Percentiles rank a stretch among this genome's conserved stretches.
Evolutionary conservation across 2,329 filamentous ascomycete genomes (phyloP).

Genomic region (Periconia macrospinosa): DNA sequence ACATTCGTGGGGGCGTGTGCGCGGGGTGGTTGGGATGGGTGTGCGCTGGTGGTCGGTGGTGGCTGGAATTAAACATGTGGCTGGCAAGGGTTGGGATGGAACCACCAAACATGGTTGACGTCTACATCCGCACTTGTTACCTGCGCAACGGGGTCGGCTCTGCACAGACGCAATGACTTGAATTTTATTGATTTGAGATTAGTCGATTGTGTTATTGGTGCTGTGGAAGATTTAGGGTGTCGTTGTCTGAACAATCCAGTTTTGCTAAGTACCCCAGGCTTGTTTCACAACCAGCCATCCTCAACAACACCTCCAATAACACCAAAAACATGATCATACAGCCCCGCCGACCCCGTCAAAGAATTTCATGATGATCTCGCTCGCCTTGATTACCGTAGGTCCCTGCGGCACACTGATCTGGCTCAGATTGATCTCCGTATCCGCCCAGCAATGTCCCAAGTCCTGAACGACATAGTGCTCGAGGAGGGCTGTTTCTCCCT

Average conservation of each 20-base stretch:
- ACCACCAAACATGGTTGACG: neutral
- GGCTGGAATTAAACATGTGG: slow-evolving; percentile 14
- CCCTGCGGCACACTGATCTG: slow-evolving; percentile 45
- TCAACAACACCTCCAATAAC: neutral
- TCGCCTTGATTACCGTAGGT: slow-evolving; percentile 50
- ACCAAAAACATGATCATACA: too few species aligned
- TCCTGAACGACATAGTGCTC: slow-evolving; percentile 51
- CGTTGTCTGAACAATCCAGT: neutral
- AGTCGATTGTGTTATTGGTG: too few species aligned
- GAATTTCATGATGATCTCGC: slow-evolving; percentile 50
- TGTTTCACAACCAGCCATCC: neutral
- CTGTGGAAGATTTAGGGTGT: neutral
- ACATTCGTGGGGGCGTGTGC: slow-evolving; percentile 24
- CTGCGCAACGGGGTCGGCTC: too few species aligned
- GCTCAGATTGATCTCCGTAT: slow-evolving; percentile 50
- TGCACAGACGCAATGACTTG: too few species aligned
- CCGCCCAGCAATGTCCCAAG: slow-evolving; percentile 53
- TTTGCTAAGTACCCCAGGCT: too few species aligned
- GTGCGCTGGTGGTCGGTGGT: slow-evolving; percentile 1
- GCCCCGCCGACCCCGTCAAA: slow-evolving; percentile 34
- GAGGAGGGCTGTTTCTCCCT: slow-evolving; percentile 38
- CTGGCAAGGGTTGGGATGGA: slow-evolving; percentile 6
- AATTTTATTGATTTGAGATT: too few species aligned
- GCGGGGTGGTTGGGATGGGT: slow-evolving; percentile 27
- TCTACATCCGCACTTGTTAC: neutral